phyloP scores from a whole-genome alignment of 2,329 filamentous ascomycete genomes.

The Fusarium sp. region DNA sequence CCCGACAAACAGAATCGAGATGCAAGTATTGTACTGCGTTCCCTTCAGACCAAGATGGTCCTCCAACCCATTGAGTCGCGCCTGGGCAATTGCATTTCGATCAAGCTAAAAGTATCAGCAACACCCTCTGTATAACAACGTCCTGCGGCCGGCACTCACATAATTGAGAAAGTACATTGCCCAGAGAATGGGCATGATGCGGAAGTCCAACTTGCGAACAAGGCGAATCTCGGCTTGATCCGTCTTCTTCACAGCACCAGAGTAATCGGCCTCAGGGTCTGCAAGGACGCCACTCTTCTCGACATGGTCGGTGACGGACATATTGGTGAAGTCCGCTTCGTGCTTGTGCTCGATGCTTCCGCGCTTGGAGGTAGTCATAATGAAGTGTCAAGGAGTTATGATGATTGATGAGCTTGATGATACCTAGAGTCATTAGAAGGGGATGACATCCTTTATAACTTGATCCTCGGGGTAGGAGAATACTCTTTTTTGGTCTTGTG shows the following conservation, averaged over 20 bases:
- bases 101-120: constrained; percentile 54
- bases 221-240: constrained; percentile 53
- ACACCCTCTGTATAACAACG: accelerated
- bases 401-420: neutral
- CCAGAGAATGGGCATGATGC: constrained; percentile 55
- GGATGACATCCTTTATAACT: too few relatives aligned
- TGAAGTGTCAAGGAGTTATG: neutral
- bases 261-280: constrained; percentile 50
- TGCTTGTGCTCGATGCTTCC: constrained; percentile 46
- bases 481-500: neutral
- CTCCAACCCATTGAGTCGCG: constrained; percentile 66
- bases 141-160: constrained; percentile 32
- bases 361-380: constrained; percentile 32
- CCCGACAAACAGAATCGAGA: constrained; percentile 56
- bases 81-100: constrained; percentile 69
- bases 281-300: constrained; percentile 45
- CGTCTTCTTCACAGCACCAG: constrained; percentile 53
- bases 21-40: constrained; percentile 52
- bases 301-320: constrained; percentile 24
- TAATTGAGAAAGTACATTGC: constrained; percentile 59
- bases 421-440: neutral
- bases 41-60: constrained; percentile 63
- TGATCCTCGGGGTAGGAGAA: too few relatives aligned
- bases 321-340: constrained; percentile 44
- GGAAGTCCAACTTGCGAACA: constrained; percentile 54